phyloP scores from a whole-genome alignment of 2,329 filamentous ascomycete genomes.

The Trichoderma simmonsii region DNA sequence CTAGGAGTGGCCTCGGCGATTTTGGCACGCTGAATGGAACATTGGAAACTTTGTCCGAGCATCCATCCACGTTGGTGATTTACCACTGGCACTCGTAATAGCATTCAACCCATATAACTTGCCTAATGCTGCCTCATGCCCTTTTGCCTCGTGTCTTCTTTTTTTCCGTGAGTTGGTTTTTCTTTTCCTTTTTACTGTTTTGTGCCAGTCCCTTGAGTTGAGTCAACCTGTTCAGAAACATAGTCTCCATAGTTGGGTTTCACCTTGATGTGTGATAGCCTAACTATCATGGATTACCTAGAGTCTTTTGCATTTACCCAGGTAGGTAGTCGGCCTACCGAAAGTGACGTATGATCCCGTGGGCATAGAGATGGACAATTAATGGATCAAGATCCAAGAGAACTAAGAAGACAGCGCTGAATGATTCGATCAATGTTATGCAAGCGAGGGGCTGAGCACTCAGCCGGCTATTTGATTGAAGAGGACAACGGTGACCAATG shows the following conservation, averaged over 20 bases:
- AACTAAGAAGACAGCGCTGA: not conserved
- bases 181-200: not conserved
- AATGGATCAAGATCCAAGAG: not conserved
- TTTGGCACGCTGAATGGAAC: not conserved
- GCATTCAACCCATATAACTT: not conserved
- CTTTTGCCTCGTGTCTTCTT: not conserved
- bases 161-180: not conserved
- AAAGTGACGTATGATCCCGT: not conserved
- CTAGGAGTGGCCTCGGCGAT: not conserved
- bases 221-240: not conserved
- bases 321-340: not conserved
- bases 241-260: not conserved
- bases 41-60: conserved; percentile 6
- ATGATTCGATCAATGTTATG: not conserved
- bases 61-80: not conserved
- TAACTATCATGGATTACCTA: not conserved
- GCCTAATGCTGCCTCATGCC: not conserved
- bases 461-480: not conserved
- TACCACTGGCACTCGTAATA: not conserved
- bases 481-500: not conserved
- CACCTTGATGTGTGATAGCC: not conserved
- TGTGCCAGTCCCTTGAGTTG: not conserved
- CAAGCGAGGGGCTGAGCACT: not conserved
- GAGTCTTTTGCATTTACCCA: not conserved
- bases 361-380: not conserved